Base-by-base conservation (phyloP, 164 flowering plant species). In the Chloranthus sessilifolius region DNA sequence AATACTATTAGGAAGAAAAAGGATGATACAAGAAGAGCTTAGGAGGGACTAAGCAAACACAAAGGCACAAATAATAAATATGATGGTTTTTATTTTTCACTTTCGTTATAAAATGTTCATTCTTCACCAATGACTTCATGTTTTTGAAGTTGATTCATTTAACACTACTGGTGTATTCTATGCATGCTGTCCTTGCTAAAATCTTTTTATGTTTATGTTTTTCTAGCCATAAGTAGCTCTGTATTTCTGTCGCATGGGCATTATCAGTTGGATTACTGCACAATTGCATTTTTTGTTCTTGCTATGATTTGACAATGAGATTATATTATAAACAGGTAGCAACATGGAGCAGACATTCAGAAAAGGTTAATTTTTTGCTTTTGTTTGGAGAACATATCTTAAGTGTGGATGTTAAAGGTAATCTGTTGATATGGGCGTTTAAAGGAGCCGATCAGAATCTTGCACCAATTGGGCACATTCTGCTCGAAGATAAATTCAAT, bases 311-410 rank as follows among this genome's bases (percentile, higher is more conserved):
- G 44, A 15, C 25, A 44, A 9, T 25, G 24, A n/a, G 48, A n/a
- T n/a, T n/a, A n/a, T n/a, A n/a, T n/a, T n/a, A n/a, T n/a, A n/a
- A 41, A 43, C 75, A 92, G 99, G 86, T 87, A 9, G 95, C 88
- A 25, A 89, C 88, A 33, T 94, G 96, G 99, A 81, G 74, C 55
- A 69, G 74, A 40, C 99, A 94, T 62, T 70, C n/a, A 16, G 84
- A 82, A 22, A 94, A 87, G 69, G 82, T 94, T 35, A 72, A 73
- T 55, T 62, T 58, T 27, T 64, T 94, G 74, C 66, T 86, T 30
- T 59, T 89, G 64, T 89, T 89, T 69, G 99, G 97, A 31, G 95
- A 94, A 1, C 78, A 89, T 56, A 65, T 94, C 28, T 47, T 89
- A 19, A 94, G 97, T 64, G 67, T 82, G 35, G 99, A 94, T 61